A percentile compares a stretch with the other conserved stretches of the same genome.
These are phyloP conservation scores for Fraxinus americana DNA, from an alignment of 257 asterid genomes.

Conservation along the genomic window DNA sequence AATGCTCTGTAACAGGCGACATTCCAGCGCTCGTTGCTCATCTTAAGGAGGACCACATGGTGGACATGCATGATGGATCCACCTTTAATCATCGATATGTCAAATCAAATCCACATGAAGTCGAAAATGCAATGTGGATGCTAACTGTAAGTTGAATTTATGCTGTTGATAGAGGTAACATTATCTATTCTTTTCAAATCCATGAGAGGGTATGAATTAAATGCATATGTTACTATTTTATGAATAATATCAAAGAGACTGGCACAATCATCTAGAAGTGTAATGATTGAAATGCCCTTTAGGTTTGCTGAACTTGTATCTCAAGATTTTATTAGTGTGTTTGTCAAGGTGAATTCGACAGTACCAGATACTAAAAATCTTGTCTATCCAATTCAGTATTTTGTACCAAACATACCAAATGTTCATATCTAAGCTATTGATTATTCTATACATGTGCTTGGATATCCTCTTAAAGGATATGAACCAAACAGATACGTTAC, in stretches of 20 bases:
- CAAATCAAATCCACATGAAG: slow-evolving; percentile 69
- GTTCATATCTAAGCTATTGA: background rate
- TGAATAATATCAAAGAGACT: no score
- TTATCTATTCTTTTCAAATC: background rate
- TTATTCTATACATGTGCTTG: background rate
- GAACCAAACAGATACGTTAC: no score
- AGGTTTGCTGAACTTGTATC: no score
- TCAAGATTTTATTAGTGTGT: no score
- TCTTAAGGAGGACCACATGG: slow-evolving; percentile 83
- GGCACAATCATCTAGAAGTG: background rate
- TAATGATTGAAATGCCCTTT: background rate
- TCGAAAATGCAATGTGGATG: slow-evolving; percentile 90
- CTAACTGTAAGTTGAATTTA: slow-evolving; percentile 63
- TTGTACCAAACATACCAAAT: no score
- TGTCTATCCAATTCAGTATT: no score
- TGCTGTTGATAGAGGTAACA: slow-evolving; percentile 1
- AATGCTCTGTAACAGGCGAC: slow-evolving; percentile 68
- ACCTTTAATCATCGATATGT: slow-evolving; percentile 87
- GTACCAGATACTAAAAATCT: no score
- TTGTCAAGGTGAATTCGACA: no score
- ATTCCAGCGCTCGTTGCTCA: slow-evolving; percentile 63
- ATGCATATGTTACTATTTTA: background rate
- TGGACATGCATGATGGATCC: slow-evolving; percentile 84
- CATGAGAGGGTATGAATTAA: background rate
- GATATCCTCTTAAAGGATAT: background rate